Conservation (phyloP, 805 yeast species). For the Sporopachydermia lactativora region DNA sequence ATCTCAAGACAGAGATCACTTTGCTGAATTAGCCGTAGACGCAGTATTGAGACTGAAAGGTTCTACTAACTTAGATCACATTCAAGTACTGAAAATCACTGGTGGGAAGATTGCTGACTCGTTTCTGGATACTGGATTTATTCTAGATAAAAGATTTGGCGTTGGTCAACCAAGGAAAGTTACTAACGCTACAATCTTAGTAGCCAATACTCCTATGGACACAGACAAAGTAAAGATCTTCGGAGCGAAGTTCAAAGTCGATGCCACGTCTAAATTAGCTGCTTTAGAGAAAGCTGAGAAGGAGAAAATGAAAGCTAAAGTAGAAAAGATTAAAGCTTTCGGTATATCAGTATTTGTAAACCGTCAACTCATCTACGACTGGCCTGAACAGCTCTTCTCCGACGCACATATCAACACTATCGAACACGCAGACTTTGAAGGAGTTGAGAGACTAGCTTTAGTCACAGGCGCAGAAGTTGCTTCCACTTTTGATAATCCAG, state of each 20-base stretch:
- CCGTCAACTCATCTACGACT: slow-evolving; percentile 93
- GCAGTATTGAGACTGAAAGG: slow-evolving; percentile 84
- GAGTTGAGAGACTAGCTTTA: slow-evolving; percentile 88
- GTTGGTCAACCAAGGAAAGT: slow-evolving; percentile 84
- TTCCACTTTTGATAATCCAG: slow-evolving; percentile 90
- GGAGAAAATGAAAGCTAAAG: slow-evolving; percentile 81
- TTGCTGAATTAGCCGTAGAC: slow-evolving; percentile 83
- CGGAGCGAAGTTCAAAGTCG: slow-evolving; percentile 96
- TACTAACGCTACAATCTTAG: slow-evolving; percentile 71
- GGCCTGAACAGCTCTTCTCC: slow-evolving; percentile 91
- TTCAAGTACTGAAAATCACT: slow-evolving; percentile 82
- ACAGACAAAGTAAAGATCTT: slow-evolving; percentile 95
- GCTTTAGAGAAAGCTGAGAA: slow-evolving; percentile 90
- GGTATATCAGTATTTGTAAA: slow-evolving; percentile 84
- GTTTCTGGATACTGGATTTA: slow-evolving; percentile 90
- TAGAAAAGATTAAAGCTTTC: slow-evolving; percentile 78
- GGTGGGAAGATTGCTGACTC: slow-evolving; percentile 92
- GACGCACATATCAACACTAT: slow-evolving; percentile 81
- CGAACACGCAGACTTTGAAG: slow-evolving; percentile 98
- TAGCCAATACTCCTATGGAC: slow-evolving; percentile 88
- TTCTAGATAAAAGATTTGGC: slow-evolving; percentile 83
- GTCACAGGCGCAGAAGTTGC: slow-evolving; percentile 98
- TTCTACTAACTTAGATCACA: slow-evolving; percentile 77
- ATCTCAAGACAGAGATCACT: slow-evolving; percentile 87
- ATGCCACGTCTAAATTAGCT: slow-evolving; percentile 86